phyloP scores from a whole-genome alignment of 176 grass and related monocot species.

The Chrysopogon serrulatus region DNA sequence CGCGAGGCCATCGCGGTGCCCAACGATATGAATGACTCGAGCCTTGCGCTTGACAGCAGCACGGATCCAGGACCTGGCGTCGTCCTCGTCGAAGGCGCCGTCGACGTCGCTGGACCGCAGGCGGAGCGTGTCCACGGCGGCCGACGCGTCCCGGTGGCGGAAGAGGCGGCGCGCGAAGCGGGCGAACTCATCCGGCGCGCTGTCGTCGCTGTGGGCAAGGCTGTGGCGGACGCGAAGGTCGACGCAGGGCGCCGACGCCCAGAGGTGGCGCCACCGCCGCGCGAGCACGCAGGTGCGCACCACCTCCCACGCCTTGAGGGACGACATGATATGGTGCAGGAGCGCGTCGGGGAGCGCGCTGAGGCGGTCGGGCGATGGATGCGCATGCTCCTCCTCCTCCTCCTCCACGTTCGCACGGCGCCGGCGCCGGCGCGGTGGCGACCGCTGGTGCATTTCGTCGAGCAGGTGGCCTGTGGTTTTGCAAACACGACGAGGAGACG shows the following conservation, averaged over 20 bases:
- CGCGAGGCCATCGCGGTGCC: background rate
- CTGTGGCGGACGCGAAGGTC: background rate
- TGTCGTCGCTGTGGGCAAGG: background rate
- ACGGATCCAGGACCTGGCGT: background rate
- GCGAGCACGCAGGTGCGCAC: conserved; percentile 35
- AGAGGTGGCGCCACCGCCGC: conserved; percentile 25
- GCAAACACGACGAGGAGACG: too few relatives aligned
- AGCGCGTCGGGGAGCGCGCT: conserved; percentile 10
- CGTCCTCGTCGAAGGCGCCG: background rate
- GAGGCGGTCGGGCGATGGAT: background rate
- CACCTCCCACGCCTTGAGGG: conserved; percentile 22
- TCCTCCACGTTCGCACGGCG: background rate
- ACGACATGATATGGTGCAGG: background rate
- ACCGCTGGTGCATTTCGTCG: background rate
- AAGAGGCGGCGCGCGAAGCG: background rate
- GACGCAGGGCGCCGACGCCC: conserved; percentile 23
- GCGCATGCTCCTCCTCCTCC: background rate
- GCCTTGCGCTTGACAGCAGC: background rate
- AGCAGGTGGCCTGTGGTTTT: background rate
- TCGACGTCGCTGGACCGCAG: background rate
- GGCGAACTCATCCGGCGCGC: background rate
- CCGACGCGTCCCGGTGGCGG: background rate
- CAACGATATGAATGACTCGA: background rate
- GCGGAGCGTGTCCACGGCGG: background rate
- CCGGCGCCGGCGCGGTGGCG: background rate